Evolutionary conservation across 2,329 filamentous ascomycete species (phyloP).

Genomic region (Aspergillus sp.): DNA sequence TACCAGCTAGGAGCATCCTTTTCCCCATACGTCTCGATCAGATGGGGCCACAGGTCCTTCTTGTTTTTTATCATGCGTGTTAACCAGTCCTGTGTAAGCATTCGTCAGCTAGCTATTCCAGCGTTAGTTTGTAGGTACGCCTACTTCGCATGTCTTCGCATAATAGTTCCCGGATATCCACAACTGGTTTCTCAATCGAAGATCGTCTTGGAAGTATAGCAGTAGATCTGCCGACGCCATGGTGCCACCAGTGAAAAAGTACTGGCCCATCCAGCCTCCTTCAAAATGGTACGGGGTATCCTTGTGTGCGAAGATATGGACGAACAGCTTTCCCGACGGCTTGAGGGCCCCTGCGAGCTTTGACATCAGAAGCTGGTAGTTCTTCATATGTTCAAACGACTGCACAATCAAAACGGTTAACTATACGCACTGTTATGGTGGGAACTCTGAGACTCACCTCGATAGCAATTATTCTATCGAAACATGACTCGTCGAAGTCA

Average conservation of each 20-base stretch:
- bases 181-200: neutral
- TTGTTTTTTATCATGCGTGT: neutral
- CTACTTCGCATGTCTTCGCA: slow-evolving; percentile 1
- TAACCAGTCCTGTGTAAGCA: neutral
- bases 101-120: neutral
- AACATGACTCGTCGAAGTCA: neutral
- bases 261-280: neutral
- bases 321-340: neutral
- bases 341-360: neutral
- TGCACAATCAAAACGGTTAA: too few species aligned
- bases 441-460: neutral
- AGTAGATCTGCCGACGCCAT: slow-evolving; percentile 1
- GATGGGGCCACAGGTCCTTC: neutral
- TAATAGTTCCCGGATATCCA: neutral
- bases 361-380: neutral
- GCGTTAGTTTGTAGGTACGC: too few species aligned
- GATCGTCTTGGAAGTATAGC: neutral
- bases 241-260: neutral
- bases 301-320: neutral
- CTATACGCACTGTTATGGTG: neutral
- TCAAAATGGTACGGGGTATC: slow-evolving; percentile 3
- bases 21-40: neutral
- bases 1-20: neutral
- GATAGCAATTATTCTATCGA: neutral
- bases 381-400: slow-evolving; percentile 4